These are phyloP conservation scores for Lantana camara DNA, from an alignment of 257 asterid genomes.

Conservation along the genomic window DNA sequence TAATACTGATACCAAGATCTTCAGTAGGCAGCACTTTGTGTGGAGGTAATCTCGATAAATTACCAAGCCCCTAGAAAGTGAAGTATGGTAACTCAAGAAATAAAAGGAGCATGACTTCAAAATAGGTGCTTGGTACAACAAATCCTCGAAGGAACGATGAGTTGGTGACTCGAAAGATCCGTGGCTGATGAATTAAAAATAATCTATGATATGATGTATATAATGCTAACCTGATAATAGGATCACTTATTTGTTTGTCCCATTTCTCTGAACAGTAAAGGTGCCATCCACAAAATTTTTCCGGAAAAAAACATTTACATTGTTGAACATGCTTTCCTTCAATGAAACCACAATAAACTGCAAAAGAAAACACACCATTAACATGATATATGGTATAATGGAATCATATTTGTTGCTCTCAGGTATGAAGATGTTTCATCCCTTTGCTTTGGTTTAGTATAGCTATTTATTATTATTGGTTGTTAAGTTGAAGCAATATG, in stretches of 20 bases:
- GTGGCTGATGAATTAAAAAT: neutral
- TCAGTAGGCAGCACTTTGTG: neutral
- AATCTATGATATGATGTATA: neutral
- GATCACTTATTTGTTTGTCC: conserved; percentile 65
- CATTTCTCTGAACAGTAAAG: conserved; percentile 96
- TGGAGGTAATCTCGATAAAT: neutral
- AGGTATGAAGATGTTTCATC: neutral
- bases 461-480: neutral
- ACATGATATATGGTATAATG: too few species aligned
- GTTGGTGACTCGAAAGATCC: neutral
- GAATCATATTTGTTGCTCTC: too few species aligned
- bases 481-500: neutral
- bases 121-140: neutral
- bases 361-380: conserved; percentile 25
- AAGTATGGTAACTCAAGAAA: too few species aligned
- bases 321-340: conserved; percentile 96
- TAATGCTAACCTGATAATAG: conserved; percentile 33
- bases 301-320: conserved; percentile 93
- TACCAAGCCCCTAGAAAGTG: conserved; percentile 31
- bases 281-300: conserved; percentile 95
- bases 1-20: neutral
- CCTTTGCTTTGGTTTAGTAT: too few species aligned
- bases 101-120: neutral
- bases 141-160: neutral
- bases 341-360: conserved; percentile 95